A percentile compares a stretch with the other conserved stretches of the same genome.
phyloP scores from a whole-genome alignment of 179 eudicot genomes.

The Corrigiola litoralis region DNA sequence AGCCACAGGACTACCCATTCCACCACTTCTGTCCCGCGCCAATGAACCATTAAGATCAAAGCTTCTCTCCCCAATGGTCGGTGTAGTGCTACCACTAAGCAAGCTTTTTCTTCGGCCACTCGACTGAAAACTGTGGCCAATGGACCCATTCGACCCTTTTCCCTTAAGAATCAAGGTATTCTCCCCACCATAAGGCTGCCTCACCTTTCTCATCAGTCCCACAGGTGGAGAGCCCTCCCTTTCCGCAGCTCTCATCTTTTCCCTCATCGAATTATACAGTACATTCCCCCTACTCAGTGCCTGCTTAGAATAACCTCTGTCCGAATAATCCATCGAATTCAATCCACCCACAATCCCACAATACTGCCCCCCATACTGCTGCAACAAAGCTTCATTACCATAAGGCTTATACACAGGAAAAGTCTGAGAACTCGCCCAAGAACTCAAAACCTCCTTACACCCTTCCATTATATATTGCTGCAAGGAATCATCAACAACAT shows the following conservation, averaged over 20 bases:
- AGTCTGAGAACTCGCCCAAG: slow-evolving; percentile 26
- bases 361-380: slow-evolving; percentile 19
- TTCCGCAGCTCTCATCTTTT: slow-evolving; percentile 22
- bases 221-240: slow-evolving; percentile 14
- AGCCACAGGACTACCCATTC: slow-evolving; percentile 22
- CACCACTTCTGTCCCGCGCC: slow-evolving; percentile 28
- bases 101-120: slow-evolving; percentile 20
- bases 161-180: slow-evolving; percentile 33
- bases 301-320: slow-evolving; percentile 20
- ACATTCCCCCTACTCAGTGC: slow-evolving; percentile 15
- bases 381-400: slow-evolving; percentile 23
- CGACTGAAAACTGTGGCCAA: slow-evolving; percentile 18
- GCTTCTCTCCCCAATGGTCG: slow-evolving; percentile 26
- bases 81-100: slow-evolving; percentile 12
- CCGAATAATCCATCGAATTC: slow-evolving; percentile 23
- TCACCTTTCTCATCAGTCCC: slow-evolving; percentile 23
- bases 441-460: slow-evolving; percentile 13
- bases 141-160: slow-evolving; percentile 28
- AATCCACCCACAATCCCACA: slow-evolving; percentile 22
- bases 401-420: slow-evolving; percentile 23
- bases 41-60: slow-evolving; percentile 22
- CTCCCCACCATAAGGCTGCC: slow-evolving; percentile 32
- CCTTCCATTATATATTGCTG: slow-evolving; percentile 25
- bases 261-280: slow-evolving; percentile 22
- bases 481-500: slow-evolving; percentile 14